A percentile compares a stretch with the other conserved stretches of the same genome.
Conservation (phyloP, 202 grass and related monocot species). For the Musa balbisiana region DNA sequence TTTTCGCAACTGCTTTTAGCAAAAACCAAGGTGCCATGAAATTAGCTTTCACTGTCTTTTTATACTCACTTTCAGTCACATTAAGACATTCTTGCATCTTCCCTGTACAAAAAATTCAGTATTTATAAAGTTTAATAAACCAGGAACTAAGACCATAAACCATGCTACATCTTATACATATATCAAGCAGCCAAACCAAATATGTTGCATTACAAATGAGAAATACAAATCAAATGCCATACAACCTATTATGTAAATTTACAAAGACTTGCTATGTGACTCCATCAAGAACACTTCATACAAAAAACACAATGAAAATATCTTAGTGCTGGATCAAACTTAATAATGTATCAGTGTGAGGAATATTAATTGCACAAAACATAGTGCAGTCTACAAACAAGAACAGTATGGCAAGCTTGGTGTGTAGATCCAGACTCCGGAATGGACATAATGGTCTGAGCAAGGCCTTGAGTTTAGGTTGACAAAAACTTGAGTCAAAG, state of each 20-base stretch:
- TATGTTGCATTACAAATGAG: not conserved
- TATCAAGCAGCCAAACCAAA: not conserved
- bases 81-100: slow-evolving; percentile 56
- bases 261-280: not conserved
- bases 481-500: too few relatives aligned
- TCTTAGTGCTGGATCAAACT: too few relatives aligned
- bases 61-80: slow-evolving; percentile 56
- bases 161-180: not conserved
- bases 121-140: not conserved
- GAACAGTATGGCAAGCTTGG: too few relatives aligned
- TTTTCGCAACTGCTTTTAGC: slow-evolving; percentile 48
- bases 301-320: too few relatives aligned
- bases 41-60: slow-evolving; percentile 58
- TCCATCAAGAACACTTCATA: too few relatives aligned
- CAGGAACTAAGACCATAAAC: not conserved
- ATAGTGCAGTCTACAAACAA: too few relatives aligned
- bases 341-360: too few relatives aligned
- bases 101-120: slow-evolving; percentile 27
- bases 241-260: not conserved
- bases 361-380: too few relatives aligned
- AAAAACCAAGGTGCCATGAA: slow-evolving; percentile 73
- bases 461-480: too few relatives aligned
- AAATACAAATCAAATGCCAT: not conserved
- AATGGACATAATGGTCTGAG: too few relatives aligned
- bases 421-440: too few relatives aligned